phyloP scores from a whole-genome alignment of 2,329 filamentous ascomycete genomes.

The Pestalotiopsis sp. region DNA sequence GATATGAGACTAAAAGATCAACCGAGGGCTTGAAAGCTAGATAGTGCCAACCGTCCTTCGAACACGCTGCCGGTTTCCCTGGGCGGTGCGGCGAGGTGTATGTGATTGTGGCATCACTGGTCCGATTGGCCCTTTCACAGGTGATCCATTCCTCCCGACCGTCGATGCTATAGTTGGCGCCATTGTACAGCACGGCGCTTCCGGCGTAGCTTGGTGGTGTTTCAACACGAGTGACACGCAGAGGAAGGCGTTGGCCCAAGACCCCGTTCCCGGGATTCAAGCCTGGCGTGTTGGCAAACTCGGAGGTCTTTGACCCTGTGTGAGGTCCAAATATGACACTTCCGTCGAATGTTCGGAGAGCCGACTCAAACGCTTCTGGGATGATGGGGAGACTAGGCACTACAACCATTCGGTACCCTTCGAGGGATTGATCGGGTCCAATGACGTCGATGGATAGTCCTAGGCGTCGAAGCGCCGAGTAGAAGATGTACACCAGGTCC shows the following conservation, averaged over 20 bases:
- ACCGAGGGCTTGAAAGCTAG: conserved; percentile 24
- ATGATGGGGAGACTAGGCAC: conserved; percentile 25
- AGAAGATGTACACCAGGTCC: conserved; percentile 23
- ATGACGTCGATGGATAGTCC: conserved; percentile 25
- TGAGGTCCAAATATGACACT: conserved; percentile 24
- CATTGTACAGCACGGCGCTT: conserved; percentile 21
- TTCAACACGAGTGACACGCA: conserved; percentile 26
- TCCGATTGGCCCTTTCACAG: conserved; percentile 18
- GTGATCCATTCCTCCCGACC: conserved; percentile 23
- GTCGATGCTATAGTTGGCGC: conserved; percentile 20
- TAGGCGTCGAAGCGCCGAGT: conserved; percentile 23
- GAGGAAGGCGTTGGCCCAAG: conserved; percentile 20
- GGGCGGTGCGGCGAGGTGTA: conserved; percentile 22
- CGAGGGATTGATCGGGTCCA: conserved; percentile 19
- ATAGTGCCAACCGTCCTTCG: conserved; percentile 19
- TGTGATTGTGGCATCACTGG: conserved; percentile 19
- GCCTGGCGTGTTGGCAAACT: conserved; percentile 21
- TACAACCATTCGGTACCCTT: conserved; percentile 24
- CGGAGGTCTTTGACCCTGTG: conserved; percentile 19
- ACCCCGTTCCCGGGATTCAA: conserved; percentile 21
- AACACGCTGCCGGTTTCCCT: conserved; percentile 22
- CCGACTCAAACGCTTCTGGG: conserved; percentile 17
- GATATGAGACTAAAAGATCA: conserved; percentile 23
- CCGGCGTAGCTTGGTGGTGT: conserved; percentile 22
- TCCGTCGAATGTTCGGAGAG: conserved; percentile 17